Percentiles rank a stretch among this genome's conserved stretches.
Evolutionary conservation across 129 eudicot genomes (phyloP).

Genomic region (Heracleum sosnowskyi): DNA sequence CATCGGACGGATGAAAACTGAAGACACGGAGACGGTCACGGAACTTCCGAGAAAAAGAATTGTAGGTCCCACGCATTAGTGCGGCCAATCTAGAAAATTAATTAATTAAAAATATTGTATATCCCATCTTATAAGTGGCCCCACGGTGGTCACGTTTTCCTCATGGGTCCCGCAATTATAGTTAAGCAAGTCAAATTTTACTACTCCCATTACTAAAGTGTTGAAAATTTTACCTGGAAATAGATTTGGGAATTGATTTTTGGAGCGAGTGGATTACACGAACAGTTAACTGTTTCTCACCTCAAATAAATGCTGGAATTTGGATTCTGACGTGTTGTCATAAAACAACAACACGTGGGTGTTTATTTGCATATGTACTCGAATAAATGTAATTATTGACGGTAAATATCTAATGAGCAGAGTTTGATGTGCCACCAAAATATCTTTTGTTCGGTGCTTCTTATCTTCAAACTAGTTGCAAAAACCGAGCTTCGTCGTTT

Average conservation of each 20-base stretch:
- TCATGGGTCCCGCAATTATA: conserved; percentile 14
- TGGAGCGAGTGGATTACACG: not conserved
- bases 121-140: not conserved
- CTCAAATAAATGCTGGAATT: not conserved
- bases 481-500: too few species aligned
- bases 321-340: not conserved
- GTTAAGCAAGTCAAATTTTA: conserved; percentile 23
- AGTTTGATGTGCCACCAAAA: not conserved
- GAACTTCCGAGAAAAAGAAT: conserved; percentile 37
- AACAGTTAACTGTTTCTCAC: not conserved
- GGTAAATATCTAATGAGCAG: not conserved
- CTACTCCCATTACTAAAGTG: not conserved
- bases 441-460: too few species aligned
- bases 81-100: conserved; percentile 33
- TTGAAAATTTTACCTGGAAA: not conserved
- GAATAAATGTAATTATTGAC: not conserved
- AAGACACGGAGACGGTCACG: conserved; percentile 48
- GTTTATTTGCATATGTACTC: not conserved
- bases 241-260: not conserved
- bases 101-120: not conserved
- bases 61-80: conserved; percentile 31
- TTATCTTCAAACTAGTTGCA: too few species aligned
- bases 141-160: conserved; percentile 35
- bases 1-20: conserved; percentile 33
- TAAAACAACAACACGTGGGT: not conserved